Evolutionary conservation across 331 rosid genomes (phyloP).

Genomic region (Saraca asoca): DNA sequence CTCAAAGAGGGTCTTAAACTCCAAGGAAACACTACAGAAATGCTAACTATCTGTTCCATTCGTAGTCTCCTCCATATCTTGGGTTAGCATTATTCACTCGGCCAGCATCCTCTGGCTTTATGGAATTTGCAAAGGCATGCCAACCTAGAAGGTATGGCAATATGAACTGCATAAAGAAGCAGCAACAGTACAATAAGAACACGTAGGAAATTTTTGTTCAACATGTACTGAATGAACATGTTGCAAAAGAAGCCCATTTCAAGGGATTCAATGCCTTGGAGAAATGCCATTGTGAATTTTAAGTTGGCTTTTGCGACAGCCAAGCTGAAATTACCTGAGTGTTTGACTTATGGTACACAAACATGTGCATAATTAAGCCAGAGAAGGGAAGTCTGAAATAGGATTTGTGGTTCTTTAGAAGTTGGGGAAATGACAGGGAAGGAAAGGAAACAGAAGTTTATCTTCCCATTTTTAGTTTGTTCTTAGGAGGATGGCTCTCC

Average conservation of each 20-base stretch:
- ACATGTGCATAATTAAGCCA: background rate
- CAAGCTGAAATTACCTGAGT: background rate
- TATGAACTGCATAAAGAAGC: constrained; percentile 52
- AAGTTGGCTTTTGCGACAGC: constrained; percentile 1
- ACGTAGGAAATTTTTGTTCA: constrained; percentile 15
- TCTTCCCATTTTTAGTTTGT: no score
- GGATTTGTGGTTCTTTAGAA: background rate
- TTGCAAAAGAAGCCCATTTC: background rate
- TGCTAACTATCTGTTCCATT: constrained; percentile 55
- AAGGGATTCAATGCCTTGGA: background rate
- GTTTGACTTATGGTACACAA: background rate
- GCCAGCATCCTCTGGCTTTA: constrained; percentile 50
- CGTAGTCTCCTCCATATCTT: constrained; percentile 52
- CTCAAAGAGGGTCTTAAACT: background rate
- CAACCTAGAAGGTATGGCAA: constrained; percentile 73
- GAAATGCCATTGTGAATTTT: constrained; percentile 5
- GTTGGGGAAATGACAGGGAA: no score
- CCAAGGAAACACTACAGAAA: constrained; percentile 3
- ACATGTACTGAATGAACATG: background rate
- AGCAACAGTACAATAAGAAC: constrained; percentile 21
- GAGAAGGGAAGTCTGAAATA: background rate
- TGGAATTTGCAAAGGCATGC: constrained; percentile 62
- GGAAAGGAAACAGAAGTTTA: no score
- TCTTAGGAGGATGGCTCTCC: no score
- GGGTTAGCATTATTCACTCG: constrained; percentile 46